These are phyloP conservation scores for Remersonia thermophila DNA, from an alignment of 2,329 filamentous ascomycete genomes.

Conservation along the genomic window DNA sequence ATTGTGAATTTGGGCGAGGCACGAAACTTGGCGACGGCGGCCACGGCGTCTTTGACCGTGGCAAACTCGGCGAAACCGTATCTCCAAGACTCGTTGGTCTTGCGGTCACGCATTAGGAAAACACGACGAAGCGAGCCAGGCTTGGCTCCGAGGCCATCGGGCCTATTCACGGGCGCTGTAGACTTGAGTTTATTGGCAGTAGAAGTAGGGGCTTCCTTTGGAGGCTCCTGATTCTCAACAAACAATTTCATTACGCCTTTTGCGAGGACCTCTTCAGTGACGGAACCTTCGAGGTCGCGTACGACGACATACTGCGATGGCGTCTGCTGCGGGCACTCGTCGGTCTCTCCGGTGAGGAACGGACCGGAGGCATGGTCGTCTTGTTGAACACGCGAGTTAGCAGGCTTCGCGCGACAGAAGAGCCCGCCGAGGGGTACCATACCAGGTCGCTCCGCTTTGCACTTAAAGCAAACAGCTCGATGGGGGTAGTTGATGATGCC, in stretches of 20 bases:
- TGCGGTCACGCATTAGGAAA: slow-evolving; percentile 61
- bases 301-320: slow-evolving; percentile 68
- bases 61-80: slow-evolving; percentile 81
- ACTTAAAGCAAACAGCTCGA: slow-evolving; percentile 44
- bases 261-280: slow-evolving; percentile 60
- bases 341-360: slow-evolving; percentile 30
- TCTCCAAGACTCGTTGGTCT: slow-evolving; percentile 59
- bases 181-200: slow-evolving; percentile 43
- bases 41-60: slow-evolving; percentile 61
- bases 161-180: slow-evolving; percentile 42
- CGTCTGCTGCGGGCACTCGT: slow-evolving; percentile 33
- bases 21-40: slow-evolving; percentile 59
- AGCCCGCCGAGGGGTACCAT: slow-evolving; percentile 12
- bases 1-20: slow-evolving; percentile 67
- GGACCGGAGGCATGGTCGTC: slow-evolving; percentile 21
- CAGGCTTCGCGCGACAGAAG: not conserved
- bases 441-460: slow-evolving; percentile 42
- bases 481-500: slow-evolving; percentile 49
- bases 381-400: slow-evolving; percentile 8
- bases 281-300: slow-evolving; percentile 55
- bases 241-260: slow-evolving; percentile 65
- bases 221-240: slow-evolving; percentile 39
- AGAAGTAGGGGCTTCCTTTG: slow-evolving; percentile 30
- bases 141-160: slow-evolving; percentile 54
- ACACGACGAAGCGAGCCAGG: slow-evolving; percentile 65